phyloP scores from a whole-genome alignment of 306 rosid species.

The Senna tora region DNA sequence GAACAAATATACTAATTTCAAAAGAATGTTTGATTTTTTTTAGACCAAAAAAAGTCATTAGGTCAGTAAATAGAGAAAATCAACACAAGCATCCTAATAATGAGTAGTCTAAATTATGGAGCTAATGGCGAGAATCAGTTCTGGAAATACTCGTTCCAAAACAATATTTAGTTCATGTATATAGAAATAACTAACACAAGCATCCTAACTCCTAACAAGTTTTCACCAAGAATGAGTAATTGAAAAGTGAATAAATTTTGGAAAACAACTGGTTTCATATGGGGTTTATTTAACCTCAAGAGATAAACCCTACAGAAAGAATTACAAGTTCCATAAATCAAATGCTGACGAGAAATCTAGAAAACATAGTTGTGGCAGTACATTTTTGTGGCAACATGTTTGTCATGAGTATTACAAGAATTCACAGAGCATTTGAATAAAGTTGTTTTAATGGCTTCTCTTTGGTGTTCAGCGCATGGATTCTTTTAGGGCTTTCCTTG shows the following conservation, averaged over 20 bases:
- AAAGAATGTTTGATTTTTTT: not conserved
- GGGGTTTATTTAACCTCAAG: slow-evolving; percentile 2
- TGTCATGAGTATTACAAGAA: slow-evolving; percentile 19
- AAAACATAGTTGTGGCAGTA: slow-evolving; percentile 12
- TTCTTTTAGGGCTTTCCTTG: not conserved
- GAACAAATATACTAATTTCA: slow-evolving; percentile 32
- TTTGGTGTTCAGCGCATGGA: not conserved
- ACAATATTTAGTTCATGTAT: not conserved
- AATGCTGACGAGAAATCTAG: slow-evolving; percentile 15
- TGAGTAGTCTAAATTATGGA: not conserved
- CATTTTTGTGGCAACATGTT: slow-evolving; percentile 15
- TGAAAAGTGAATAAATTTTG: not conserved
- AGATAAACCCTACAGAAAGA: slow-evolving; percentile 3
- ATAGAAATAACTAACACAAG: slow-evolving; percentile 19
- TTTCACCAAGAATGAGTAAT: not conserved
- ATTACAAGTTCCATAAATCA: slow-evolving; percentile 12
- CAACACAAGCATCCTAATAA: not conserved
- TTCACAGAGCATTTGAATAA: not conserved
- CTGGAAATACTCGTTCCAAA: not conserved
- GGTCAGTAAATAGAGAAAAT: not conserved
- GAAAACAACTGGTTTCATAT: not conserved
- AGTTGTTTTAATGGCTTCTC: not conserved
- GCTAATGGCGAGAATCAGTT: not conserved
- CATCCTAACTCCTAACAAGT: slow-evolving; percentile 28
- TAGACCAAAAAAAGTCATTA: not conserved